A percentile compares a stretch with the other conserved stretches of the same genome.
Conservation (phyloP, 2,329 filamentous ascomycete genomes). For the Metarhizium sp. region DNA sequence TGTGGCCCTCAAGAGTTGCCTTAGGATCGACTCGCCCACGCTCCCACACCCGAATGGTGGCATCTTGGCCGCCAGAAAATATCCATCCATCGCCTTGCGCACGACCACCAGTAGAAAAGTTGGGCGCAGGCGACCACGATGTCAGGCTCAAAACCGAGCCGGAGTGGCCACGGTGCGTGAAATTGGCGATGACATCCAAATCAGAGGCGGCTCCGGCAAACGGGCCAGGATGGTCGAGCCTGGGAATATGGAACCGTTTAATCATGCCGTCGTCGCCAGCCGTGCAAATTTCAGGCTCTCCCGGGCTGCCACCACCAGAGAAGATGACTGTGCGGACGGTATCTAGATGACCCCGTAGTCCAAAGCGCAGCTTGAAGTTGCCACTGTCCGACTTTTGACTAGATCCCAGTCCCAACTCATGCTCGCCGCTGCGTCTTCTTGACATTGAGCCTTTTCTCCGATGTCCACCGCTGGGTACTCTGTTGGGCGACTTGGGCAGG, state of each 20-base stretch:
- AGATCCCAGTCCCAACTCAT: constrained; percentile 44
- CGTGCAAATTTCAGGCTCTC: constrained; percentile 94
- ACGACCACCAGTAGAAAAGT: constrained; percentile 81
- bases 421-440: constrained; percentile 60
- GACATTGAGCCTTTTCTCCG: constrained; percentile 74
- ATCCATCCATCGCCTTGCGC: constrained; percentile 94
- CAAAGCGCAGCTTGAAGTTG: constrained; percentile 88
- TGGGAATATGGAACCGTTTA: constrained; percentile 93
- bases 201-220: constrained; percentile 55
- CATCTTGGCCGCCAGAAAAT: constrained; percentile 93
- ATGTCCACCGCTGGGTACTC: constrained; percentile 53
- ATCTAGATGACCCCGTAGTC: constrained; percentile 83
- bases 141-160: constrained; percentile 81
- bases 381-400: constrained; percentile 56
- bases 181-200: constrained; percentile 85
- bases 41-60: constrained; percentile 91
- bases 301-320: constrained; percentile 88
- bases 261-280: constrained; percentile 91
- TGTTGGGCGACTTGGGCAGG: constrained; percentile 69
- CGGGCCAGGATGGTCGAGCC: constrained; percentile 50
- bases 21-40: constrained; percentile 90
- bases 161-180: constrained; percentile 90
- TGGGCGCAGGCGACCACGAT: constrained; percentile 77
- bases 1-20: constrained; percentile 86
- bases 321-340: constrained; percentile 93